Conservation (phyloP, 768 basidiomycete genomes). For the Lentinula lateritia region DNA sequence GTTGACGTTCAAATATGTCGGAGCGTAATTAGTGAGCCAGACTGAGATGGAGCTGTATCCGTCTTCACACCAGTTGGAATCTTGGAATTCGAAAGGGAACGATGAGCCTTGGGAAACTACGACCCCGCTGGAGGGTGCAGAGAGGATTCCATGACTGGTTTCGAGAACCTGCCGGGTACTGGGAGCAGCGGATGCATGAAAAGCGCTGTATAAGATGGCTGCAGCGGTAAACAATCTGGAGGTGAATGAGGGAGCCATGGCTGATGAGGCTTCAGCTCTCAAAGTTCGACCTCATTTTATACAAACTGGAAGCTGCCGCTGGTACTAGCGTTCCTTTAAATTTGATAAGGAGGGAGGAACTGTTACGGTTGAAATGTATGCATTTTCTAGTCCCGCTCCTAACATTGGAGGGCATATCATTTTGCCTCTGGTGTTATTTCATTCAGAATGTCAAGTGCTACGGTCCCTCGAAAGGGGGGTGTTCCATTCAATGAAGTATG, state of each 20-base stretch:
- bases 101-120: neutral
- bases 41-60: constrained; percentile 15
- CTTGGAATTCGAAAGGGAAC: constrained; percentile 14
- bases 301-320: neutral
- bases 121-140: constrained; percentile 3
- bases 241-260: neutral
- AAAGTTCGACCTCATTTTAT: neutral
- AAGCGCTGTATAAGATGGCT: neutral
- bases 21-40: constrained; percentile 13
- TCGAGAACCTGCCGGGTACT: constrained; percentile 2
- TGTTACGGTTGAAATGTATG: too few relatives aligned
- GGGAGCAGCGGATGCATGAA: constrained; percentile 6
- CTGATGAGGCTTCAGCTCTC: neutral
- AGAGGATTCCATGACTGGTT: constrained; percentile 12
- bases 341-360: too few relatives aligned
- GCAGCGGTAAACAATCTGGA: neutral
- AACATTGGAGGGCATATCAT: too few relatives aligned
- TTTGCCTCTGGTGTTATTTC: too few relatives aligned
- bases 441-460: too few relatives aligned
- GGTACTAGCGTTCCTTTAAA: too few relatives aligned
- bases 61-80: constrained; percentile 18
- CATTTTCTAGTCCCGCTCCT: too few relatives aligned
- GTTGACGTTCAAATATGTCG: constrained; percentile 13
- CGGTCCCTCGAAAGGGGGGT: too few relatives aligned
- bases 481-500: too few relatives aligned